phyloP scores from a whole-genome alignment of 441 rosid species.

The Bocquillonia castaneifolia region DNA sequence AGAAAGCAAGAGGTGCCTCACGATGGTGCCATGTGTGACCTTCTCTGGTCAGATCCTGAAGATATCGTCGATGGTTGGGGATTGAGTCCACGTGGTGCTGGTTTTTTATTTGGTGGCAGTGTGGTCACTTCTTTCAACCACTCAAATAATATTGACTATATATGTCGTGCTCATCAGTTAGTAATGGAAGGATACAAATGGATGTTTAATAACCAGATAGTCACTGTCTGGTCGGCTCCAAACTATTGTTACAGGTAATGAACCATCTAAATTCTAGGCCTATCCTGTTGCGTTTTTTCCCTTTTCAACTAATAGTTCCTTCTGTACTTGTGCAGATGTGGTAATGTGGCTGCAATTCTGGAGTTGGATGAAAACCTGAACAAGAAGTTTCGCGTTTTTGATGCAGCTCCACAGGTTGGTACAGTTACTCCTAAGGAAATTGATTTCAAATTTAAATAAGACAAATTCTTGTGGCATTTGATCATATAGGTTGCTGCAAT shows the following conservation, averaged over 20 bases:
- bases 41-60: slow-evolving; percentile 95
- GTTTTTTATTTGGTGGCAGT: slow-evolving; percentile 76
- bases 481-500: too few relatives aligned
- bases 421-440: background rate
- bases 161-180: slow-evolving; percentile 89
- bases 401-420: slow-evolving; percentile 78
- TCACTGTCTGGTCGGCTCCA: slow-evolving; percentile 96
- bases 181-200: slow-evolving; percentile 95
- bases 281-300: slow-evolving; percentile 12
- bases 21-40: slow-evolving; percentile 97
- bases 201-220: slow-evolving; percentile 85
- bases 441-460: slow-evolving; percentile 28
- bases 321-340: slow-evolving; percentile 51
- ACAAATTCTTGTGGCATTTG: background rate
- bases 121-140: slow-evolving; percentile 77
- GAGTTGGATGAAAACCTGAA: slow-evolving; percentile 80
- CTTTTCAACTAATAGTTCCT: background rate
- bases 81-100: slow-evolving; percentile 92
- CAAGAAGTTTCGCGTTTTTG: slow-evolving; percentile 60
- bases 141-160: slow-evolving; percentile 71
- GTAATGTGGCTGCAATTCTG: slow-evolving; percentile 76
- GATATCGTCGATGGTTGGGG: slow-evolving; percentile 94
- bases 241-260: slow-evolving; percentile 87
- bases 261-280: background rate
- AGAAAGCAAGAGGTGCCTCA: slow-evolving; percentile 96